Evolutionary conservation across 345 rosid genomes (phyloP), one percentile per base, ranked within the genome.

Genomic region (Raphanus raphanistrum): DNA sequence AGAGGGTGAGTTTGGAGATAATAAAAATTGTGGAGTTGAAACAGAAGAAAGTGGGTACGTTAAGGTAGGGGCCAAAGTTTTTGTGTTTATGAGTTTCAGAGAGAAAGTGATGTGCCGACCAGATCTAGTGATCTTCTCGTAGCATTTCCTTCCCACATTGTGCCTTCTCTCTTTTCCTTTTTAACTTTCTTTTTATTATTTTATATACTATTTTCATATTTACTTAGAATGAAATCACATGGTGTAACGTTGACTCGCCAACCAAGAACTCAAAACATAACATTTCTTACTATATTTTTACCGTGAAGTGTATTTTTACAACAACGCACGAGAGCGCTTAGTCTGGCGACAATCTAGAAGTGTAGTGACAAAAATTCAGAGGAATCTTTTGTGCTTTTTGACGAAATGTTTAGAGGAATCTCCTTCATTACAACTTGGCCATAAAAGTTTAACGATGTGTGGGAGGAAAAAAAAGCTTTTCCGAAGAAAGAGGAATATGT

Each of bases 91-190:
- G 72, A 75, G 71, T 80, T 74, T 68, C 50, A 71, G 72, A 79
- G 61, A 54, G 50, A 68, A 55, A 74, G 55, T 64, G 68, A 70
- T 70, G 55, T 75, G 79, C 79, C 83, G 79, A 75, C 79, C 79
- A 80, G 70, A 57, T 74, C 79, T 75, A 80, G 79, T 80, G 76
- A 75, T 70, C 79, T 45, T 70, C 71, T 73, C 82, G 21, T 73
- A 36, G 74, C 82, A 79, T 63, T 74, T 80, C 62, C 71, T 79
- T 74, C 76, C 55, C 73, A 63, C 78, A 63, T 79, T 63, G 82
- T 79, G 78, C 78, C 38, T 68, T 61, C 65, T 66, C 69, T 74
- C 27, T 65, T 65, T 72, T 50, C 25, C 25, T 38, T 27, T 71
- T 16, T 33, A 7, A 36, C 13, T 17, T 41, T 43, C 3, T 25